Percentiles rank a stretch among this genome's conserved stretches.
phyloP scores from a whole-genome alignment of 768 basidiomycete genomes.

The Termitomyces sp. region DNA sequence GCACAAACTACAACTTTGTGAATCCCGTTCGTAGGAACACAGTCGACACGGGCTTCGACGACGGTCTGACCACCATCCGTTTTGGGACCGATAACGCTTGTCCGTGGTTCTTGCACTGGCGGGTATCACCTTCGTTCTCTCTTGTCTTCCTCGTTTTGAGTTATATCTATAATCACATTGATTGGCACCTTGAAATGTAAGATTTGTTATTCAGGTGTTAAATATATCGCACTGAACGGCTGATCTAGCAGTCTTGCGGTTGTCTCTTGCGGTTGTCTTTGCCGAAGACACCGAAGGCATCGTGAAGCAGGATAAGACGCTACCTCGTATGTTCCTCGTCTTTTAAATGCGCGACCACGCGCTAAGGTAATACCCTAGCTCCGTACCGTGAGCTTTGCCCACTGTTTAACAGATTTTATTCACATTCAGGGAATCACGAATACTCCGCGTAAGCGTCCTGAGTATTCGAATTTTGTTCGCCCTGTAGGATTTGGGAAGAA shows the following conservation, averaged over 20 bases:
- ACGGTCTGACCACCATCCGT: not conserved
- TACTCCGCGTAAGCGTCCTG: not conserved
- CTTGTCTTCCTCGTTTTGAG: not conserved
- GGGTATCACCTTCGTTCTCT: not conserved
- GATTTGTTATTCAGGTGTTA: not conserved
- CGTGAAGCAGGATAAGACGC: not conserved
- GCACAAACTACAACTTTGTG: not conserved
- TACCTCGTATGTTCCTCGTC: not conserved
- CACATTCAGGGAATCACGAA: not conserved
- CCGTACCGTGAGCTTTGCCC: constrained; percentile 3
- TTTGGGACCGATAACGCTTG: not conserved
- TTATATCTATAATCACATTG: not conserved
- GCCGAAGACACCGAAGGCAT: constrained; percentile 4
- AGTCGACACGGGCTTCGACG: constrained; percentile 1
- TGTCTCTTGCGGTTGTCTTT: constrained; percentile 3
- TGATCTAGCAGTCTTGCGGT: not conserved
- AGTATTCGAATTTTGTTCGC: not conserved
- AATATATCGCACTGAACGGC: not conserved
- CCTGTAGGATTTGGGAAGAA: not conserved
- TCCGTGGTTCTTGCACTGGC: not conserved
- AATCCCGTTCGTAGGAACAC: constrained; percentile 1
- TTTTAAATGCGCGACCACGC: not conserved
- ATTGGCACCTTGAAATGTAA: constrained; percentile 1
- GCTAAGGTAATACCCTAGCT: not conserved
- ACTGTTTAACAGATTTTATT: not conserved